A percentile compares a stretch with the other conserved stretches of the same genome.
These are phyloP conservation scores for Eucalyptus urophylla DNA, from an alignment of 345 rosid genomes.

Conservation along the genomic window DNA sequence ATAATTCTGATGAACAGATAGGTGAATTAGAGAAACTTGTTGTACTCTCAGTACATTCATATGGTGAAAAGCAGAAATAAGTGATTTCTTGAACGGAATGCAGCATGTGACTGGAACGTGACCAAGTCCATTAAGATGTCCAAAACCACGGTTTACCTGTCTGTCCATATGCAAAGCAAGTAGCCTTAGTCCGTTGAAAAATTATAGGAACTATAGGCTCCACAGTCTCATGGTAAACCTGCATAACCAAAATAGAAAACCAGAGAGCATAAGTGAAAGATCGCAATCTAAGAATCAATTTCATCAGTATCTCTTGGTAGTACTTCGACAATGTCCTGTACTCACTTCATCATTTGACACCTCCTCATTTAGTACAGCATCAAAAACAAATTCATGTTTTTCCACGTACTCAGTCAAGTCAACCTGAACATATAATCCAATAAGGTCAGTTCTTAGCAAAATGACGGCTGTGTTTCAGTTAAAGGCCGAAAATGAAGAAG, in stretches of 20 bases:
- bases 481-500: background rate
- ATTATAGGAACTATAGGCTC: slow-evolving; percentile 95
- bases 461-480: background rate
- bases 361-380: slow-evolving; percentile 92
- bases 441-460: background rate
- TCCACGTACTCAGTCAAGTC: slow-evolving; percentile 91
- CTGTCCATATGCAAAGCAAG: slow-evolving; percentile 98
- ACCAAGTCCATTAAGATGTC: background rate
- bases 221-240: slow-evolving; percentile 92
- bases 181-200: slow-evolving; percentile 88
- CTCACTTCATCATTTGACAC: slow-evolving; percentile 97
- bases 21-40: background rate
- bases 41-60: background rate
- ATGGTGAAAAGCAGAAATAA: background rate
- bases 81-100: background rate
- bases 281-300: background rate
- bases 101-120: background rate
- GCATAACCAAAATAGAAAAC: background rate
- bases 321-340: background rate
- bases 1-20: background rate
- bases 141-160: slow-evolving; percentile 37
- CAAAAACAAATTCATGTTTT: slow-evolving; percentile 92
- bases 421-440: slow-evolving; percentile 40
- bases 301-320: background rate
- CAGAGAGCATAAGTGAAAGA: background rate